Base-by-base conservation (phyloP, 148 eudicot species). In the Amaranthus cruentus region DNA sequence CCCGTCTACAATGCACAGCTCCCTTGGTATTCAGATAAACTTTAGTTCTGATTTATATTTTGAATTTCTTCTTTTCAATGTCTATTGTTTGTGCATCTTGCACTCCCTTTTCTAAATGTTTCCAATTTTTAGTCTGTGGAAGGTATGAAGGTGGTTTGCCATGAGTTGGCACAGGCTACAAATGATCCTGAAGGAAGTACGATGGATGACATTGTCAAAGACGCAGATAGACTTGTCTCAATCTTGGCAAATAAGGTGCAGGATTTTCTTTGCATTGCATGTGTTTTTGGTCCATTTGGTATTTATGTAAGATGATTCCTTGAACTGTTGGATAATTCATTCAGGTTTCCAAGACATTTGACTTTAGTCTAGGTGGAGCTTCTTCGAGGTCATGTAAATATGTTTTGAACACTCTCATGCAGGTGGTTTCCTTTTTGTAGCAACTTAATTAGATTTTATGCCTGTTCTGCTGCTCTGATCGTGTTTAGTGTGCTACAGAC, bases 361-460 rank as follows among this genome's bases (percentile, higher is more conserved):
- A 91, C 81, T 95, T 90, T 66, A 90, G 98, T 81, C 79, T 95
- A 71, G 78, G 83, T 13, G 98, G 98, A 49, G 97, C 93, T 68
- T 91, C 98, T 73, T 95, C 98, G 48, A 95, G 98, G 83, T 95
- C 98, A 64, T 95, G 98, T 82, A 95, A 91, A 91, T 95, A 95
- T 78, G 98, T 95, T 46, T 73, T 95, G 72, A 95, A 95, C 84
- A 95, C 98, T 15, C 91, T 95, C 18, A 91, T 95, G 98, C 98
- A 91, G 97, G 98, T 90, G 77, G 12, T 21, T n/a, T 61, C 74
- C 38, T 56, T 8, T 44, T 77, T 54, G 55, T 57, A 12, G 56
- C 66, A 21, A 44, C 52, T 10, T 8, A 46, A 43, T 52, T 58
- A 46, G 15, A n/a, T 50, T 73, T 74, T 47, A 58, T 55, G 43